These are phyloP conservation scores for Gloeopeniophorella convolvens DNA, from an alignment of 768 basidiomycete genomes.

Conservation along the genomic window DNA sequence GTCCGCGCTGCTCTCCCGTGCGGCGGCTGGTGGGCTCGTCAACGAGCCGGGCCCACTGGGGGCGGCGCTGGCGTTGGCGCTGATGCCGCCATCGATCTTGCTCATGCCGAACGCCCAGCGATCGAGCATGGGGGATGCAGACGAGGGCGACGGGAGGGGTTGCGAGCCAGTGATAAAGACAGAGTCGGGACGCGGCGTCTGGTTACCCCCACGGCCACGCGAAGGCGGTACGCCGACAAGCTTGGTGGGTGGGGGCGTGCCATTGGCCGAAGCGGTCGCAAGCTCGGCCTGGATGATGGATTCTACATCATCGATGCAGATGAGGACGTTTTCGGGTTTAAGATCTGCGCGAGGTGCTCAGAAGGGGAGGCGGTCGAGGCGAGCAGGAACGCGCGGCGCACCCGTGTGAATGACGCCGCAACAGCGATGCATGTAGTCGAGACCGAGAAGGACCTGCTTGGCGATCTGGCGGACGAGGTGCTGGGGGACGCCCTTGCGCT, in stretches of 20 bases:
- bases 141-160: slow-evolving; percentile 82
- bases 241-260: slow-evolving; percentile 42
- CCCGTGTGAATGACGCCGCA: slow-evolving; percentile 97
- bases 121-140: slow-evolving; percentile 66
- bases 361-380: not conserved
- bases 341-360: slow-evolving; percentile 49
- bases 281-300: slow-evolving; percentile 83
- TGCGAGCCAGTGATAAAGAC: slow-evolving; percentile 89
- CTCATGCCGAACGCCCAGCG: slow-evolving; percentile 90
- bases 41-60: slow-evolving; percentile 31
- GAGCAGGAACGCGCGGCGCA: slow-evolving; percentile 26
- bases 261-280: slow-evolving; percentile 43
- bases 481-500: slow-evolving; percentile 96
- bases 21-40: slow-evolving; percentile 22
- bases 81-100: slow-evolving; percentile 59
- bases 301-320: slow-evolving; percentile 96
- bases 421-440: slow-evolving; percentile 97
- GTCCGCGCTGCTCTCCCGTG: slow-evolving; percentile 11
- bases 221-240: slow-evolving; percentile 91
- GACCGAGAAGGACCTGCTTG: slow-evolving; percentile 89
- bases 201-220: slow-evolving; percentile 91
- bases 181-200: slow-evolving; percentile 81
- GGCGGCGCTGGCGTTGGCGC: slow-evolving; percentile 22
- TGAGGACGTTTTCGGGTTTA: slow-evolving; percentile 97
- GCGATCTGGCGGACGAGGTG: slow-evolving; percentile 91